Percentiles rank a stretch among this genome's conserved stretches.
These are phyloP conservation scores for Ormosia semicastrata DNA, from an alignment of 306 rosid species.

Conservation along the genomic window DNA sequence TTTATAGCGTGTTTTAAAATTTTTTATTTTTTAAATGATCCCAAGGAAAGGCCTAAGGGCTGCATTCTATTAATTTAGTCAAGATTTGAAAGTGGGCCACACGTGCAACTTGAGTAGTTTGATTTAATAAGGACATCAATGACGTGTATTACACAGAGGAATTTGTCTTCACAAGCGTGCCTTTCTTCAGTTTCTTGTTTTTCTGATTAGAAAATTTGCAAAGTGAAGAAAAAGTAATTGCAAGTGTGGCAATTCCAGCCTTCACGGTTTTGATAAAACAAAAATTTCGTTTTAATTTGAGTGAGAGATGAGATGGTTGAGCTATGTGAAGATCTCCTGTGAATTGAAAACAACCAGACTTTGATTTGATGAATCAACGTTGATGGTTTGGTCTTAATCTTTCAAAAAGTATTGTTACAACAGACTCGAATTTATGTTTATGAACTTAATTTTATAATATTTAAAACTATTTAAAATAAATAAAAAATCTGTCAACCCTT, in stretches of 20 bases:
- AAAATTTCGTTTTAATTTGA: too few species aligned
- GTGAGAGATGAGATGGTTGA: background rate
- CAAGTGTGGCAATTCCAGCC: background rate
- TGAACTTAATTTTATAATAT: too few species aligned
- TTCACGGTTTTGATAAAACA: background rate
- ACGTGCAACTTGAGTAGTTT: conserved; percentile 30
- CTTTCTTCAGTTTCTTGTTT: background rate
- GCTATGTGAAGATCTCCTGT: background rate
- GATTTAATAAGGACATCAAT: conserved; percentile 16
- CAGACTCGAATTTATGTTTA: too few species aligned
- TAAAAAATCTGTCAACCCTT: too few species aligned
- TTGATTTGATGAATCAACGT: too few species aligned
- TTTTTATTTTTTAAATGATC: background rate
- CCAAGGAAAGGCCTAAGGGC: background rate
- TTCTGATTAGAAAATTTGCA: background rate
- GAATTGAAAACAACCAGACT: too few species aligned
- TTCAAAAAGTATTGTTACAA: too few species aligned
- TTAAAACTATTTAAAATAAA: too few species aligned
- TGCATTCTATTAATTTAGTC: background rate
- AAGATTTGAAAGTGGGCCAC: conserved; percentile 18
- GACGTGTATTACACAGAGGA: background rate
- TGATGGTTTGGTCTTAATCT: background rate
- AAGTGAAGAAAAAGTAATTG: background rate
- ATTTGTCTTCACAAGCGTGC: background rate
- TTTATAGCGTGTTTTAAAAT: too few species aligned